phyloP scores from a whole-genome alignment of 805 yeast genomes.

The Wickerhamiella lipophila region DNA sequence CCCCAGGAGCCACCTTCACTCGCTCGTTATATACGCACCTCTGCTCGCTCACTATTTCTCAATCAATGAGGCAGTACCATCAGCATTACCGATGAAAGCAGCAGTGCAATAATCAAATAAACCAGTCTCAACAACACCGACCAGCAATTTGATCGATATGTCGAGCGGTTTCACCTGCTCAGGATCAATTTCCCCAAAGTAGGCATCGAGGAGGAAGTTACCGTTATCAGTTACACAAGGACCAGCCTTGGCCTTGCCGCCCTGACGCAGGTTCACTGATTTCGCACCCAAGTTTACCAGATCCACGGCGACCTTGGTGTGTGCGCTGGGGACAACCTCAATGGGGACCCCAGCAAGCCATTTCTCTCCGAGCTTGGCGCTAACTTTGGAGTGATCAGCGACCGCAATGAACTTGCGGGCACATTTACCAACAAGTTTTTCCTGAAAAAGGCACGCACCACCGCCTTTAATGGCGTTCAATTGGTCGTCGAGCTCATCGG shows the following conservation, averaged over 20 bases:
- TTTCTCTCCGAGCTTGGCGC: slow-evolving; percentile 55
- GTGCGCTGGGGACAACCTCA: slow-evolving; percentile 85
- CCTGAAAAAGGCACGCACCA: slow-evolving; percentile 96
- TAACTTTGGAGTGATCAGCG: slow-evolving; percentile 82
- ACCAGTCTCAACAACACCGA: slow-evolving; percentile 96
- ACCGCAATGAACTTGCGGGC: slow-evolving; percentile 70
- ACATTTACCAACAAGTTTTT: slow-evolving; percentile 78
- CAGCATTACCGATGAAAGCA: slow-evolving; percentile 81
- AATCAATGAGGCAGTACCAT: slow-evolving; percentile 36
- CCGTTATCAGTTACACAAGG: slow-evolving; percentile 94
- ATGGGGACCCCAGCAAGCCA: slow-evolving; percentile 93
- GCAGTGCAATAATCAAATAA: slow-evolving; percentile 59
- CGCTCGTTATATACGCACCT: too few species aligned
- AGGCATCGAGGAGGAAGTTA: slow-evolving; percentile 84
- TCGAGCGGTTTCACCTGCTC: slow-evolving; percentile 41
- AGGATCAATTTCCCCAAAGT: slow-evolving; percentile 61
- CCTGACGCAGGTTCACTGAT: slow-evolving; percentile 58
- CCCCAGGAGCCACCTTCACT: too few species aligned
- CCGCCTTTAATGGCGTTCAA: slow-evolving; percentile 94
- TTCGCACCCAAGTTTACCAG: slow-evolving; percentile 52
- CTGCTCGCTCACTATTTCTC: background rate
- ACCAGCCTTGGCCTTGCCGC: slow-evolving; percentile 89
- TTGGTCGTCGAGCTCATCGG: slow-evolving; percentile 80
- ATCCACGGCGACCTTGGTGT: slow-evolving; percentile 58
- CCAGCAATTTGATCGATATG: slow-evolving; percentile 51